These are phyloP conservation scores for Lasiosphaeris hirsuta DNA, from an alignment of 495 filamentous ascomycete species.

Conservation along the genomic window DNA sequence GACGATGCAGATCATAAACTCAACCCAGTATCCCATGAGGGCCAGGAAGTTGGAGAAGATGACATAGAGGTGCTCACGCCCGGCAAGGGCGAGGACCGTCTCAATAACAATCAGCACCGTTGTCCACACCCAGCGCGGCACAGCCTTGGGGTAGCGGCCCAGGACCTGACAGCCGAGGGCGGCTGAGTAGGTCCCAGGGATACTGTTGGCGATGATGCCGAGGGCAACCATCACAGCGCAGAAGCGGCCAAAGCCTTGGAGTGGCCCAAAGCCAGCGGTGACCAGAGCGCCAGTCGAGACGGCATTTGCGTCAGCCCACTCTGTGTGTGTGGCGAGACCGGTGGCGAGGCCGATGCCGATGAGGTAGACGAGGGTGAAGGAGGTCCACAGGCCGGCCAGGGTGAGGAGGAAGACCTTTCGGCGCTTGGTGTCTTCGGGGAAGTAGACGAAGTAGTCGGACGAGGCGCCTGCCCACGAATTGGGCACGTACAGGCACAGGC, in stretches of 20 bases:
- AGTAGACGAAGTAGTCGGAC: conserved; percentile 61
- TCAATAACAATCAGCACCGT: conserved; percentile 57
- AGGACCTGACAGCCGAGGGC: conserved; percentile 69
- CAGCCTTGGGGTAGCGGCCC: conserved; percentile 50
- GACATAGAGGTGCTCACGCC: conserved; percentile 55
- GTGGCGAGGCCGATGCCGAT: conserved; percentile 71
- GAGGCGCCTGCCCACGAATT: conserved; percentile 53
- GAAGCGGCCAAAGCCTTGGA: conserved; percentile 69
- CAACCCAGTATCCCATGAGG: conserved; percentile 72
- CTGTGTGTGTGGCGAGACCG: conserved; percentile 49
- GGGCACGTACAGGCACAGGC: conserved; percentile 27
- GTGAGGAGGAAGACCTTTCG: conserved; percentile 48
- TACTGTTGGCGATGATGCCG: conserved; percentile 67
- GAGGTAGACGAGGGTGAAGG: conserved; percentile 50
- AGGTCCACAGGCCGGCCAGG: conserved; percentile 19
- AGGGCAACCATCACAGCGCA: conserved; percentile 68
- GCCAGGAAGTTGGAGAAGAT: conserved; percentile 73
- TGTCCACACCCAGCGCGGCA: conserved; percentile 64
- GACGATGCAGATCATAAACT: conserved; percentile 61
- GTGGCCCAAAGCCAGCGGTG: conserved; percentile 58
- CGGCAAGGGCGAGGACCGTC: conserved; percentile 61
- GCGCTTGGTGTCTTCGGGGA: conserved; percentile 52
- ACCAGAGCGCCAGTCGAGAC: conserved; percentile 64
- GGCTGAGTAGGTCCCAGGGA: conserved; percentile 65
- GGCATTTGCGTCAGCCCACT: conserved; percentile 54